Evolutionary conservation across 495 filamentous ascomycete genomes (phyloP), one percentile per base, ranked within the genome.

Genomic region (Penicillium bialowiezense): DNA sequence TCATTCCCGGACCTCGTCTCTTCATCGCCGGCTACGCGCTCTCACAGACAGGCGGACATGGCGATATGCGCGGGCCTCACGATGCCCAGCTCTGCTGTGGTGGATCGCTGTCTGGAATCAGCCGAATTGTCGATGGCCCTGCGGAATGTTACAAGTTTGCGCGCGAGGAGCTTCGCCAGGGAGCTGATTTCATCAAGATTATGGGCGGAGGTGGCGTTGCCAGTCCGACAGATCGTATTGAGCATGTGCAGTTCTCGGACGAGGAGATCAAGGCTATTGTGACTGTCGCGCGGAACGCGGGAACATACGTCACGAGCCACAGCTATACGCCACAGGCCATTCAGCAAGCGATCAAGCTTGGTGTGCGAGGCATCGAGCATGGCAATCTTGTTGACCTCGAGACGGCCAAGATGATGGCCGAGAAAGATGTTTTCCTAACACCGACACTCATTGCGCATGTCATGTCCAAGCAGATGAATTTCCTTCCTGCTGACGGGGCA

Each of bases 121-220:
- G 69, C 2, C 56, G 73, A 5, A 47, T 81, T 0, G 70, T 68
- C 21, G 75, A 82, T 48, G 77, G 78, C 3, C 73, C 74, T 1
- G 56, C 73, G 1, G 73, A 72, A 37, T 80, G 77, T 48, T 59
- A 76, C 17, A 69, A 67, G 19, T 67, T 53, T 41, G 75, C 70
- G 0, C 63, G 78, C 8, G 77, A 81, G 31, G 73, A 78, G 57
- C 56, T 82, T 7, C 66, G 78, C 4, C 60, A 56, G 9, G 78
- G 79, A 1, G 72, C 77, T 1, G 72, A 81, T 38, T 80, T 80
- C 44, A 70, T 82, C 60, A 82, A 82, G 60, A 80, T 82, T 44
- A 80, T 82, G 78, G 62, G 66, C 6, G 71, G 74, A 3, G 76
- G 78, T 0, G 79, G 78, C 1, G 78, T 82, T 6, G 74, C 72